Base-by-base conservation (phyloP, 768 basidiomycete genomes). In the Hygrophoropsis aurantiaca region DNA sequence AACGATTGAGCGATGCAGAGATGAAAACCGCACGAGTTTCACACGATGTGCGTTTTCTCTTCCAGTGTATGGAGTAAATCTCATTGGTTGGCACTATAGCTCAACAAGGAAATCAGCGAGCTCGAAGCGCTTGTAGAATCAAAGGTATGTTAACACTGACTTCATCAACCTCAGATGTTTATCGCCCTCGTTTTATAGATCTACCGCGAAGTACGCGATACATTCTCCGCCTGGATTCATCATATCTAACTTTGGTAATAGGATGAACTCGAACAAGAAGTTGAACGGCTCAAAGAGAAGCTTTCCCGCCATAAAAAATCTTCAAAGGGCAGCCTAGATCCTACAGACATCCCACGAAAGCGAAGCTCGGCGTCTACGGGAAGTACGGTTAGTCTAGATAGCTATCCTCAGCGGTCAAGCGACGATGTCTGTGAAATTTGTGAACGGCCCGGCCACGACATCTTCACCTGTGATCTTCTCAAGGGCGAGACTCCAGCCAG, bases 51-150 rank as follows among this genome's bases (percentile, higher is more conserved):
- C 35, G 81, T 69, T 10, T n/a, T 19, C 3, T 45, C 18, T 24
- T 47, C 15, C 36, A 1, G 13, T 40, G 30, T 27, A 34, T 32
- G 18, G 18, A 20, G n/a, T 25, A 23, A 20, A 24, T 10, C 37
- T 20, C 36, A 39, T 48, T 42, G 35, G 36, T 51, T 15, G 27
- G 42, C 38, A 41, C 19, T 51, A 34, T 54, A 94, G 90, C 78
- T 94, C 50, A 87, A 90, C 67, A 89, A 92, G 58, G 93, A 97
- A 70, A 87, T 98, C 42, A 82, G 85, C 44, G 94, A 97, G 62
- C 77, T 97, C 16, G 95, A 98, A 66, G 79, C 85, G 32, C 74
- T 99, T 34, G 84, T 97, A n/a, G 95, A 99, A 63, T 80, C 90
- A 44, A 97, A 97, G 81, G 91, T 90, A 50, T 46, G 66, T 46